These are phyloP conservation scores for Pestalotiopsis sp. DNA, from an alignment of 2,329 filamentous ascomycete genomes.

Conservation along the genomic window DNA sequence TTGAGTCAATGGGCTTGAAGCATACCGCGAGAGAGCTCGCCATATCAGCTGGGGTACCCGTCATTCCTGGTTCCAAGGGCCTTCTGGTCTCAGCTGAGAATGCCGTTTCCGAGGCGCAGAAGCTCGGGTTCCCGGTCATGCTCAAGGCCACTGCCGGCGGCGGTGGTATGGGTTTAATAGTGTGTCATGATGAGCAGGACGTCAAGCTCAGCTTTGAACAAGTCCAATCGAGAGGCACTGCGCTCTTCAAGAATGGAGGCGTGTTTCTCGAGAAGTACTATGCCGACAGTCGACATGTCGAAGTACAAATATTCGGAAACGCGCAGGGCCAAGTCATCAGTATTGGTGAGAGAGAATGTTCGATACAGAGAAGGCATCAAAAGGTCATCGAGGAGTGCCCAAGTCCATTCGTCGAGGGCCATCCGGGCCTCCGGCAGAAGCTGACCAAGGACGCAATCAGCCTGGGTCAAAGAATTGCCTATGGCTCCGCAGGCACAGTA, in stretches of 20 bases:
- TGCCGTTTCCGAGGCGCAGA: constrained; percentile 48
- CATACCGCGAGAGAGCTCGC: constrained; percentile 40
- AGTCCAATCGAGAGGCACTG: constrained; percentile 58
- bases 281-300: constrained; percentile 64
- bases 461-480: constrained; percentile 27
- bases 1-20: constrained; percentile 37
- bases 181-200: constrained; percentile 52
- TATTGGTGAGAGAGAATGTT: constrained; percentile 70
- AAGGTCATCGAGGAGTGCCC: constrained; percentile 75
- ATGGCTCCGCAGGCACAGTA: constrained; percentile 37
- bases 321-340: constrained; percentile 57
- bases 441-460: constrained; percentile 22
- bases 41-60: constrained; percentile 21
- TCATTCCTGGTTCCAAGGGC: constrained; percentile 34
- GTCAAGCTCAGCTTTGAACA: constrained; percentile 54
- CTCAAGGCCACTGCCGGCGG: constrained; percentile 66
- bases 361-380: constrained; percentile 68
- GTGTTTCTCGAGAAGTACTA: constrained; percentile 69
- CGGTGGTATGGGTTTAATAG: constrained; percentile 67
- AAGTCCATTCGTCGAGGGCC: constrained; percentile 56
- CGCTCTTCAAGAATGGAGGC: constrained; percentile 63
- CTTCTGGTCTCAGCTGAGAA: constrained; percentile 39
- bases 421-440: constrained; percentile 33
- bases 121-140: constrained; percentile 46
- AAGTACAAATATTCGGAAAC: constrained; percentile 71